Evolutionary conservation across 1,284 basidiomycete species (phyloP).

Genomic region (Filobasidium uniguttulatum): DNA sequence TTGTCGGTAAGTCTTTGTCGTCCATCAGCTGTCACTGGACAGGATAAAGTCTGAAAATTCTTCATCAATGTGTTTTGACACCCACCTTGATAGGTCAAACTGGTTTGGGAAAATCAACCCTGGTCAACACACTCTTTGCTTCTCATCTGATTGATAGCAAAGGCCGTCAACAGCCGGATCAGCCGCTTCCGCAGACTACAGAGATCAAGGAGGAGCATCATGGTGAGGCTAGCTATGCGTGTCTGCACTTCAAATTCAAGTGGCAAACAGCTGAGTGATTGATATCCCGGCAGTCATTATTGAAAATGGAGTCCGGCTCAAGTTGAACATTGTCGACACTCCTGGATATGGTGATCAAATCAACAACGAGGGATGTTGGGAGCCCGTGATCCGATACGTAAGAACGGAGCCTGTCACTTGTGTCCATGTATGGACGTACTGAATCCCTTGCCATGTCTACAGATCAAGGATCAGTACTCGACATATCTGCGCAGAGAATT

Average conservation of each 20-base stretch:
- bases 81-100: slow-evolving; percentile 60
- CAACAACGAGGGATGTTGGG: slow-evolving; percentile 99
- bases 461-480: slow-evolving; percentile 79
- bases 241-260: not conserved
- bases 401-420: too few relatives aligned
- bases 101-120: slow-evolving; percentile 92
- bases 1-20: slow-evolving; percentile 55
- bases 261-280: not conserved
- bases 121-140: slow-evolving; percentile 98
- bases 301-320: slow-evolving; percentile 88
- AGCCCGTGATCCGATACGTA: slow-evolving; percentile 96
- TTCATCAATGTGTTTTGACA: not conserved
- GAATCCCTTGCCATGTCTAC: not conserved
- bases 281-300: slow-evolving; percentile 57
- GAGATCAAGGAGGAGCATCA: slow-evolving; percentile 95
- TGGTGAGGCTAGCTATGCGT: slow-evolving; percentile 44
- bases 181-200: slow-evolving; percentile 81
- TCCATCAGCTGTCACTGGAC: not conserved
- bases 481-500: slow-evolving; percentile 97
- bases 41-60: not conserved
- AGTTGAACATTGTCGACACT: slow-evolving; percentile 96
- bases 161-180: slow-evolving; percentile 75
- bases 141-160: slow-evolving; percentile 96
- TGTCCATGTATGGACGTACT: too few relatives aligned
- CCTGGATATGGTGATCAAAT: slow-evolving; percentile 97